Base-by-base conservation (phyloP, 371 early-diverging fungal species). In the Mortierella sp. region DNA sequence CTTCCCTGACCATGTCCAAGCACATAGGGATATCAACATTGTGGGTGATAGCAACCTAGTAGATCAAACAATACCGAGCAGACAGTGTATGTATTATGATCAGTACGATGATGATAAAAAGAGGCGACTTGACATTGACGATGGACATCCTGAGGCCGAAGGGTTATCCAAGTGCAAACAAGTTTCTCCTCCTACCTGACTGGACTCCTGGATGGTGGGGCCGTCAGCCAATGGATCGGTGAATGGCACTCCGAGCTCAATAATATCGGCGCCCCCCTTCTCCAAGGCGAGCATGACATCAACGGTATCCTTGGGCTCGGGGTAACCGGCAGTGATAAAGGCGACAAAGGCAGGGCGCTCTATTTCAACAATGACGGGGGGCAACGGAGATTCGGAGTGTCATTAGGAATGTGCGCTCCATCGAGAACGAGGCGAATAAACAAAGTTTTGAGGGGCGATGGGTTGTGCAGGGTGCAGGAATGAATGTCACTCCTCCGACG, bases 221-320 rank as follows among this genome's bases (percentile, higher is more conserved):
- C 99, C 99, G 83, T 99, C 99, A 14, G 98, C 99, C 53, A 97
- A 89, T 37, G 99, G 99, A 86, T 99, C 99, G 31, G 98, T 97
- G 88, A 99, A 99, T 48, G 99, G 99, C 37, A 99, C 93, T 69
- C 98, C 99, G 26, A 99, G 90, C 88, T 99, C 99, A 80, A 99
- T 95, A n/a, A 97, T 92, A 85, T 98, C 98, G 9, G 94, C 96
- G 50, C 99, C 99, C 71, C 97, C 97, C 79, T 89, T 91, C 85
- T 99, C 94, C 11, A 98, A 89, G 14, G 93, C 91, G 24, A 99
- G 91, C 74, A 99, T 80, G 39, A 94, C 88, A 66, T 96, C 95
- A 45, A 95, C 93, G 5, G 97, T 95, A 45, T 91, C 89, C 43
- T 89, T 87, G 31, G 92, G 90, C 29, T 90, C 85, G 19, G 99